Evolutionary conservation across 148 eudicot genomes (phyloP), one percentile per base, ranked within the genome.

Genomic region (Hydrangea macrophylla): DNA sequence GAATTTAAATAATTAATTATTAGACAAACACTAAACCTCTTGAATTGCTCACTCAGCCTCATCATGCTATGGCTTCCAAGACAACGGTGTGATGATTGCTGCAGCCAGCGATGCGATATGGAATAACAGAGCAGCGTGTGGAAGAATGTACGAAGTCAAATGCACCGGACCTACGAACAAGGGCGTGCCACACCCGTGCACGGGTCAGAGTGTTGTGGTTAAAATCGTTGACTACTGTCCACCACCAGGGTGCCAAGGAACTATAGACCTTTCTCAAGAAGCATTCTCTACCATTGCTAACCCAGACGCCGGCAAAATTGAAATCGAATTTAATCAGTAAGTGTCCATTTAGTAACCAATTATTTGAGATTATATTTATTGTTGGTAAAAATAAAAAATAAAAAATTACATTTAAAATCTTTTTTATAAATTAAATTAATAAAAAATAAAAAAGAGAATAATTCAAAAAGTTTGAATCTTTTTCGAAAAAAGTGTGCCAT

Each of bases 181-280:
- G 7, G 74, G 74, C 1, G 62, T 50, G n/a, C 77, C 78, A 24
- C 67, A 73, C 17, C 81, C 81, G 12, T 69, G 82, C 51, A 44
- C 24, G 18, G 61, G 78, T 7, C 36, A 30, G 8, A 60, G 63
- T 0, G 64, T 79, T 0, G 63, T 17, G 0, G 82, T 79, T 31
- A 79, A 65, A 26, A 72, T 75, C 23, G 76, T 75, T 2, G 83
- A 79, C 25, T 72, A 62, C 27, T 75, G 79, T 56, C 74, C 79
- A 20, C 23, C 32, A 9, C 10, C 53, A 17, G 53, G 63, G 12
- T 74, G 71, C 27, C 69, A 48, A 6, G 73, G 75, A 0, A 71
- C 72, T 8, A 60, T 80, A 36, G 80, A 80, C 56, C 78, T 80
- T 15, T 76, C 80, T 1, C 62, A 51, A 20, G 75, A 80, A 30